Evolutionary conservation across 2,329 filamentous ascomycete species (phyloP), one percentile per base, ranked within the genome.

Genomic region (Aurifilum marmelostoma): DNA sequence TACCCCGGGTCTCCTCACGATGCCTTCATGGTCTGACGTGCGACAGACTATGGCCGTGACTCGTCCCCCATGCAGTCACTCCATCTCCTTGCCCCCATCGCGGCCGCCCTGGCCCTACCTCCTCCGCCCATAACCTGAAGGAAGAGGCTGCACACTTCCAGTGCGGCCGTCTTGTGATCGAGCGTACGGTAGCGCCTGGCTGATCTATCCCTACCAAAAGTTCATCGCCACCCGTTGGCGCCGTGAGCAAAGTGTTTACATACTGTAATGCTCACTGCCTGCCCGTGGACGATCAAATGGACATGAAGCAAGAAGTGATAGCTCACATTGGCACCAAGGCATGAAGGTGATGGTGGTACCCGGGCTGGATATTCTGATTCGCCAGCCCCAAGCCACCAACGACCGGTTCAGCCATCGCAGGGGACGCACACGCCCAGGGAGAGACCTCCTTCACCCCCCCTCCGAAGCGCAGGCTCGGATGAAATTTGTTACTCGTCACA

Each of bases 1-100:
- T 18, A 50, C 37, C 11, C 27, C 39, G 52, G 52, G 24, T 27
- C n/a, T 60, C 64, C 29, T 66, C 64, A 60, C 54, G 64, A 66
- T 66, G 37, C 24, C 64, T 37, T 66, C 64, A 39, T 59, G 59
- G 8, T 47, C 24, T 43, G 14, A 43, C 47, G 16, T 64, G 14
- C 39, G 21, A 12, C 59, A 29, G n/a, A n/a, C 29, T 11, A n/a
- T 62, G n/a, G 24, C 37, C 41, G 18, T 43, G 7, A 39, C 37
- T 11, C 41, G 16, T 43, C 41, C 43, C 34, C 59, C 37, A 62
- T 24, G 12, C 59, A 59, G 29, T n/a, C 29, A 59, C 29, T 21
- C 43, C 21, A 47, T 47, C 1, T 47, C 2, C 18, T 47, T n/a
- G n/a, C 56, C 7, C 32, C 11, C 32, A 3, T 9, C 21, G 7